phyloP scores from a whole-genome alignment of 106 monocot genomes.

The Apostasia shenzhenica region DNA sequence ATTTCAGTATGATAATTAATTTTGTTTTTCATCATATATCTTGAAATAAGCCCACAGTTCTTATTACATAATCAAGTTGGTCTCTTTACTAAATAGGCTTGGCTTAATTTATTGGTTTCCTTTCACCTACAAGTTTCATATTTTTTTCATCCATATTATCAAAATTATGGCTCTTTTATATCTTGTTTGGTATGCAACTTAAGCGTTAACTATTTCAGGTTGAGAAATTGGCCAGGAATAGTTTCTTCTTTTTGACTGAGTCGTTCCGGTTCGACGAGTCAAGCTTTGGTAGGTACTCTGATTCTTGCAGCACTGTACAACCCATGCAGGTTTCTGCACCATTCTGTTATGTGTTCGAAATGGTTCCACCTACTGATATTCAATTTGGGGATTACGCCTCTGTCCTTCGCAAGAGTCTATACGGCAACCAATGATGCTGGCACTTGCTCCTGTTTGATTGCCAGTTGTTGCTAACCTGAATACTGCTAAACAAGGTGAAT shows the following conservation, averaged over 20 bases:
- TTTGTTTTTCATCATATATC: too few species aligned
- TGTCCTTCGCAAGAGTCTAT: conserved; percentile 18
- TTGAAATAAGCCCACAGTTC: too few species aligned
- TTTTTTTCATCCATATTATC: too few species aligned
- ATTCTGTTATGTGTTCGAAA: conserved; percentile 49
- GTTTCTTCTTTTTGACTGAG: conserved; percentile 48
- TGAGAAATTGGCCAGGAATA: conserved; percentile 63
- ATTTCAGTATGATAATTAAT: too few species aligned
- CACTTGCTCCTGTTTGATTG: not conserved
- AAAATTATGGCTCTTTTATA: too few species aligned
- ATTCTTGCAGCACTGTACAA: conserved; percentile 4
- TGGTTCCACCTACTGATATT: conserved; percentile 32
- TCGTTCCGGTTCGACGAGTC: conserved; percentile 58
- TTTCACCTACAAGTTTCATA: too few species aligned
- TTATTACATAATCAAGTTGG: too few species aligned
- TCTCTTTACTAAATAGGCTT: too few species aligned
- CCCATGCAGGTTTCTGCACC: conserved; percentile 43
- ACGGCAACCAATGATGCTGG: conserved; percentile 3
- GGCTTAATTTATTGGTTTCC: too few species aligned
- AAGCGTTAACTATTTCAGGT: conserved; percentile 30
- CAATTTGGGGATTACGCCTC: conserved; percentile 26
- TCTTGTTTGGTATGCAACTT: too few species aligned
- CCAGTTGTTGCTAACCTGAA: not conserved
- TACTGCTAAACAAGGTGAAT: too few species aligned
- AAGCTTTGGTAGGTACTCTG: conserved; percentile 32